Evolutionary conservation across 177 flowering plant genomes (phyloP).

Genomic region (Telopea speciosissima): DNA sequence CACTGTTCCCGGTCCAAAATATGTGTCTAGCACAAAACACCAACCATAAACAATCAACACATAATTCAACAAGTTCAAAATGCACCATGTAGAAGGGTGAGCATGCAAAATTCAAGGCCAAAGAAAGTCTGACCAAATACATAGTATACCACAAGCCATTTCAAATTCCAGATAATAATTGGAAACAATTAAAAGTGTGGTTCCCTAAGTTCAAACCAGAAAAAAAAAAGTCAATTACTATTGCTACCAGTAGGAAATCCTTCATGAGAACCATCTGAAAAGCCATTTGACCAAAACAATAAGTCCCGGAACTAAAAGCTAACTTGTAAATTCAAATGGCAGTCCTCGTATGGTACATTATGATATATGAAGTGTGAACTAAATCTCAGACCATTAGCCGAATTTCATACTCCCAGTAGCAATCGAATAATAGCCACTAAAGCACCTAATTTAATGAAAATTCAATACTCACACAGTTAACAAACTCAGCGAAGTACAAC

Average conservation of each 20-base stretch:
- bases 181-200: not conserved
- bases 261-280: not conserved
- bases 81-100: not conserved
- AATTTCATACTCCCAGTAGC: not conserved
- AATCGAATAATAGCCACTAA: not conserved
- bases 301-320: not conserved
- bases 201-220: not conserved
- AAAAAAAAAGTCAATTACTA: not conserved
- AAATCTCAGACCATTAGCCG: not conserved
- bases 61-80: not conserved
- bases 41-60: not conserved
- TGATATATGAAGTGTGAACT: not conserved
- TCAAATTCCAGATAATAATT: not conserved
- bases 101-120: not conserved
- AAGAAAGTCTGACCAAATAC: not conserved
- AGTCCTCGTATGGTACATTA: not conserved
- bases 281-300: not conserved
- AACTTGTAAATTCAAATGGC: not conserved
- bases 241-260: not conserved
- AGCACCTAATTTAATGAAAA: not conserved
- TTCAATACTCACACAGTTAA: not conserved
- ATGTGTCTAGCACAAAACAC: conserved; percentile 48
- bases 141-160: not conserved
- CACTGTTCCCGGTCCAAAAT: conserved; percentile 85
- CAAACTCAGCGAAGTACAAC: not conserved